Conservation (phyloP, 305 asterid genomes). For the Withania somnifera region DNA sequence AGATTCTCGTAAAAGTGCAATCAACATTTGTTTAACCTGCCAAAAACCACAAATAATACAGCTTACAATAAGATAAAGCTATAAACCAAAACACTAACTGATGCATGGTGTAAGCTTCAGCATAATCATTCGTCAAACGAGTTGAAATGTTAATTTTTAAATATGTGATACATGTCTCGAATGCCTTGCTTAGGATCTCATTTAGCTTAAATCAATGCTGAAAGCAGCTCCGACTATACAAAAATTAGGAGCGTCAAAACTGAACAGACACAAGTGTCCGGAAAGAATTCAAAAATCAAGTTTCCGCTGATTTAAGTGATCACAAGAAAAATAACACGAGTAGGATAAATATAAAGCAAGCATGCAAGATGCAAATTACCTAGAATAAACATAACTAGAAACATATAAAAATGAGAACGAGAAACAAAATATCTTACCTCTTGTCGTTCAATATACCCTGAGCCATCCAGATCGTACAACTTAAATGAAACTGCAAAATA, state of each 20-base stretch:
- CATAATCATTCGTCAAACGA: neutral
- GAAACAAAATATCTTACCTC: slow-evolving; percentile 44
- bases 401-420: no score
- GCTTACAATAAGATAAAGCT: neutral
- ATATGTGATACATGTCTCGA: neutral
- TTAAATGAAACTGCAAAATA: slow-evolving; percentile 70
- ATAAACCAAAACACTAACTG: neutral
- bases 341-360: neutral
- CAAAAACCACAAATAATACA: slow-evolving; percentile 1
- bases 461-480: slow-evolving; percentile 80
- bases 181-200: neutral
- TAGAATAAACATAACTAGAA: no score
- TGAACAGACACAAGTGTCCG: neutral
- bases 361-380: neutral
- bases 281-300: neutral
- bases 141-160: neutral
- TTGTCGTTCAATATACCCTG: slow-evolving; percentile 87
- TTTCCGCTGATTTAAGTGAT: neutral
- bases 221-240: neutral
- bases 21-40: slow-evolving; percentile 94
- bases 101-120: no score
- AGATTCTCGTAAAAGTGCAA: slow-evolving; percentile 75
- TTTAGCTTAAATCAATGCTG: neutral
- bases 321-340: neutral
- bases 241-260: neutral